Base-by-base conservation (phyloP, 345 rosid species). In the Linum usitatissimum region DNA sequence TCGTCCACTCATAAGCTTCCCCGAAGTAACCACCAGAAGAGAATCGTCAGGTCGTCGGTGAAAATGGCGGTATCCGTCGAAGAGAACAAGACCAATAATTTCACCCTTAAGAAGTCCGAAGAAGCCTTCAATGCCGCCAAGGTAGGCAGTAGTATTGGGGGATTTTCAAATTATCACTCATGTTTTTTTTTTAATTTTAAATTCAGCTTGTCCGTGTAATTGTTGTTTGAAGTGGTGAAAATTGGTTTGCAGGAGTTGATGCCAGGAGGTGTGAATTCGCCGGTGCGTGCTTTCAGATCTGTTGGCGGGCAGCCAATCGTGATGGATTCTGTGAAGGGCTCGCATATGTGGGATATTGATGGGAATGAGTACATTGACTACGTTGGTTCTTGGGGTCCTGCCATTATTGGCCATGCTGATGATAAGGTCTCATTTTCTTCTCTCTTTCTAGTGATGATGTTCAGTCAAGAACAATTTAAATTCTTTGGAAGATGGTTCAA, bases 311-410 rank as follows among this genome's bases (percentile, higher is more conserved):
- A 90, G 45, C 96, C 99, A 0, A 83, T 94, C 51, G 60, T 90
- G 66, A 65, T 94, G 4, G 99, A 94, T 77, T 81, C 95, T 28
- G 95, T 88, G 19, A 88, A 90, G 84, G 99, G 99, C 57, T 88
- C 92, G 42, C 84, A 64, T 59, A 87, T 90, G 91, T 80, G 95
- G 95, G 99, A 93, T 66, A 83, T 93, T 15, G 95, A 93, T 82
- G 97, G 99, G 30, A 93, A 93, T 31, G 91, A 86, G 78, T 93
- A 88, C 72, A 79, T 90, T 38, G 99, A 93, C 75, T 93, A 90
- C 61, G 97, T 88, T 57, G 97, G 99, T 55, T 90, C 97, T 60
- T 90, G 97, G 97, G 99, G 97, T 14, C 99, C 96, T 2, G 96
- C 99, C 6, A 90, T 93, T 19, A 86, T 93, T 55, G 99, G 99